These are phyloP conservation scores for Clavispora santaluciae DNA, from an alignment of 805 yeast species.

Conservation along the genomic window DNA sequence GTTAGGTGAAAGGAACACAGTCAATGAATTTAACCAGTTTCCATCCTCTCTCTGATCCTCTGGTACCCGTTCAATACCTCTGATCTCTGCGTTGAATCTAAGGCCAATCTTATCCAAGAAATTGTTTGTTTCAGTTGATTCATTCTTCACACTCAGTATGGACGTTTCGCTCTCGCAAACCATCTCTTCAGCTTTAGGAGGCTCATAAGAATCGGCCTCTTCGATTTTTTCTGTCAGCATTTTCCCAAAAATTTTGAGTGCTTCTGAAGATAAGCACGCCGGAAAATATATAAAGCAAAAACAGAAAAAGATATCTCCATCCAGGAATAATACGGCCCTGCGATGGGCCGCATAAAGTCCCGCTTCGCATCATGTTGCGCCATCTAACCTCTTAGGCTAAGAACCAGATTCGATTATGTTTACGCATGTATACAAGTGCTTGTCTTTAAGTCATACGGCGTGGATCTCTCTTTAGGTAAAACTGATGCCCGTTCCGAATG, in stretches of 20 bases:
- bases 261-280: too few species aligned
- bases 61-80: slow-evolving; percentile 27
- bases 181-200: not conserved
- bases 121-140: slow-evolving; percentile 1
- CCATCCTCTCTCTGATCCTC: slow-evolving; percentile 17
- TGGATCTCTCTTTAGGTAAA: too few species aligned
- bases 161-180: not conserved
- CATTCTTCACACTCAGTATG: not conserved
- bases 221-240: not conserved
- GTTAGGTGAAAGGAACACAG: slow-evolving; percentile 27
- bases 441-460: too few species aligned
- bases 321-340: not conserved
- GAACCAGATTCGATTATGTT: too few species aligned
- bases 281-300: too few species aligned
- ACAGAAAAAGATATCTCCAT: not conserved
- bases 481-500: too few species aligned
- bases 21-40: slow-evolving; percentile 18
- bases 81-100: slow-evolving; percentile 23
- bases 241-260: too few species aligned
- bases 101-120: slow-evolving; percentile 22
- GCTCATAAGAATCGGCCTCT: not conserved
- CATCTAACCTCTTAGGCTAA: too few species aligned
- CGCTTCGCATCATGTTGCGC: not conserved
- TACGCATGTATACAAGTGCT: too few species aligned
- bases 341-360: not conserved